Conservation (phyloP, 768 basidiomycete genomes). For the Pluteus cervinus region DNA sequence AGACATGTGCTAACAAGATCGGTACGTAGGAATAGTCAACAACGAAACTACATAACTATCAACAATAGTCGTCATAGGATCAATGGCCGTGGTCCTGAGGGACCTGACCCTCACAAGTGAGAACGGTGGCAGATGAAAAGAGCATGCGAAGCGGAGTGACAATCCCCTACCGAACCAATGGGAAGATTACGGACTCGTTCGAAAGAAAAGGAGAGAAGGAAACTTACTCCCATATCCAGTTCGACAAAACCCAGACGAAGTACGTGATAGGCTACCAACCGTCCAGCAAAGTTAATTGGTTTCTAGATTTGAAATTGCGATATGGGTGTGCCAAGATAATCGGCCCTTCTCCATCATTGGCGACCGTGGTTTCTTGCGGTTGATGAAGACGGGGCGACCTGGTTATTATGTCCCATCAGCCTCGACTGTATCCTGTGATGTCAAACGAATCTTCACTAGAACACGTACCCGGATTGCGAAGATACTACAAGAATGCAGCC, state of each 20-base stretch:
- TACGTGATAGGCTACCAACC: conserved; percentile 4
- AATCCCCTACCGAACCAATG: too few relatives aligned
- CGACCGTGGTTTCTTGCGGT: conserved; percentile 4
- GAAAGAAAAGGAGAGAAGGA: conserved; percentile 5
- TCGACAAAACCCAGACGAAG: conserved; percentile 4
- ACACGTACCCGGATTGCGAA: conserved; percentile 6
- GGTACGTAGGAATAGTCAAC: too few relatives aligned
- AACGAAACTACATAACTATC: too few relatives aligned
- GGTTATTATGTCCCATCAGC: background rate
- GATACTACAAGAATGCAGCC: conserved; percentile 11
- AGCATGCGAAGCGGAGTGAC: too few relatives aligned
- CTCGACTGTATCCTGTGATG: conserved; percentile 3
- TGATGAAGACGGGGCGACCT: conserved; percentile 1
- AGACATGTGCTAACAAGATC: too few relatives aligned
- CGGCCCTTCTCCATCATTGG: conserved; percentile 9
- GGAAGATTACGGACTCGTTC: conserved; percentile 4
- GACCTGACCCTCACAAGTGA: too few relatives aligned
- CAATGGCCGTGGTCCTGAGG: too few relatives aligned
- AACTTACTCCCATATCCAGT: conserved; percentile 8
- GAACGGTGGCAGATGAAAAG: too few relatives aligned
- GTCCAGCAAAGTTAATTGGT: background rate
- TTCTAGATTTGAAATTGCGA: conserved; percentile 23
- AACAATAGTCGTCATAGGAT: too few relatives aligned
- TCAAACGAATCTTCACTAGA: conserved; percentile 6
- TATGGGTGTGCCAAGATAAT: conserved; percentile 26